Evolutionary conservation across 768 basidiomycete species (phyloP).

Genomic region (Suillus subluteus): DNA sequence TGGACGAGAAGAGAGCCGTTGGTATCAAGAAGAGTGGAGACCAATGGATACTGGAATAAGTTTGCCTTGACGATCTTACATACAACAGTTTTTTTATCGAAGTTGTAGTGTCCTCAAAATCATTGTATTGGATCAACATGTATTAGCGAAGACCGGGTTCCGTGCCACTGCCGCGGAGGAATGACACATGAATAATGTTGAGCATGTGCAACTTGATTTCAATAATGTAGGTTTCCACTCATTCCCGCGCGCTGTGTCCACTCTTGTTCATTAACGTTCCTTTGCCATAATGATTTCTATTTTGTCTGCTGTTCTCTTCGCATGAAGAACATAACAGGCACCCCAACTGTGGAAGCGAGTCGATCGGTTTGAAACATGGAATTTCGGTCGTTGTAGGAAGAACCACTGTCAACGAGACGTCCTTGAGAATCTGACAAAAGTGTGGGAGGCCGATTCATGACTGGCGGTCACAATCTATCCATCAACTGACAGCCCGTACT

Average conservation of each 20-base stretch:
- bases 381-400: conserved; percentile 7
- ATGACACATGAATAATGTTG: neutral
- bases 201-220: neutral
- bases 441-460: conserved; percentile 8
- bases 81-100: conserved; percentile 19
- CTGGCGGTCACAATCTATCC: conserved; percentile 1
- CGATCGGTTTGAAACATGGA: conserved; percentile 4
- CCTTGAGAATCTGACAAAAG: conserved; percentile 7
- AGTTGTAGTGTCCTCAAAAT: conserved; percentile 10
- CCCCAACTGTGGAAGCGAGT: neutral
- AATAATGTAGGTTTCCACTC: neutral
- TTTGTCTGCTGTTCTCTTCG: neutral
- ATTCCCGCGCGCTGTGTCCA: conserved; percentile 1
- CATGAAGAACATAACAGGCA: conserved; percentile 3
- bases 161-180: neutral
- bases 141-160: neutral
- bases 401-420: neutral
- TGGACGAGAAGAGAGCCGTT: conserved; percentile 89
- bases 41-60: conserved; percentile 70
- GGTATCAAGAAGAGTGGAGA: conserved; percentile 68
- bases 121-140: neutral
- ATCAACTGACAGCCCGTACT: neutral
- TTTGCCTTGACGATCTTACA: conserved; percentile 6
- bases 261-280: neutral
- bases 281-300: neutral